Evolutionary conservation across 768 basidiomycete species (phyloP), one percentile per base, ranked within the genome.

Genomic region (Crassisporium funariophilum): DNA sequence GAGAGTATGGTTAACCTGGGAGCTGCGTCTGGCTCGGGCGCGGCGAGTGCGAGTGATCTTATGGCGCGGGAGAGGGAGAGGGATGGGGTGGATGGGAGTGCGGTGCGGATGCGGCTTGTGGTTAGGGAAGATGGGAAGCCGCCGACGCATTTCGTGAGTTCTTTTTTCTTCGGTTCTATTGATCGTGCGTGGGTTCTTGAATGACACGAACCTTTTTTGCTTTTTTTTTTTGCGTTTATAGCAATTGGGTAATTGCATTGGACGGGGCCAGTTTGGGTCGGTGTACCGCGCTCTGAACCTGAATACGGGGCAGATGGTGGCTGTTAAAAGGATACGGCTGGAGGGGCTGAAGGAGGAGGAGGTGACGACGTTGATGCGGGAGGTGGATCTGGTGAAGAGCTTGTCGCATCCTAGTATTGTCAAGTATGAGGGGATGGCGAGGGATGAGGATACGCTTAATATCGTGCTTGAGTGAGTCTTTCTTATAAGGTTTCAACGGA

Each of bases 231-330:
- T 43, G 49, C 42, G 45, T 36, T 39, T 55, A 22, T 61, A 98
- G 95, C 93, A 95, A 94, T 77, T 99, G 15, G 95, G 95, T 22
- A 95, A 97, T 67, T 95, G 92, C 64, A 95, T 99, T 53, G 95
- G 95, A 2, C 84, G 90, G 39, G 95, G 95, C 6, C 95, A 98
- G 71, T 98, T 98, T 65, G 95, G 95, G 21, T 83, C 93, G 7
- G 95, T 98, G 5, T 98, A 95, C 65, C 83, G 92, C 11, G 95
- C 95, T 10, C 75, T 99, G 47, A 95, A 99, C 64, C 71, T 98
- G 64, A 87, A 88, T 52, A 94, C 88, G 1, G 95, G 95, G 12
- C 91, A 95, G 66, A 95, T 91, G 83, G 94, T 95, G n/a, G 95
- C 95, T n/a, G 92, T 98, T 41, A 99, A 99, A 71, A 85, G 92